Evolutionary conservation across 2,329 filamentous ascomycete species (phyloP), one percentile per base, ranked within the genome.

Genomic region (Ceratocystis huliohia): DNA sequence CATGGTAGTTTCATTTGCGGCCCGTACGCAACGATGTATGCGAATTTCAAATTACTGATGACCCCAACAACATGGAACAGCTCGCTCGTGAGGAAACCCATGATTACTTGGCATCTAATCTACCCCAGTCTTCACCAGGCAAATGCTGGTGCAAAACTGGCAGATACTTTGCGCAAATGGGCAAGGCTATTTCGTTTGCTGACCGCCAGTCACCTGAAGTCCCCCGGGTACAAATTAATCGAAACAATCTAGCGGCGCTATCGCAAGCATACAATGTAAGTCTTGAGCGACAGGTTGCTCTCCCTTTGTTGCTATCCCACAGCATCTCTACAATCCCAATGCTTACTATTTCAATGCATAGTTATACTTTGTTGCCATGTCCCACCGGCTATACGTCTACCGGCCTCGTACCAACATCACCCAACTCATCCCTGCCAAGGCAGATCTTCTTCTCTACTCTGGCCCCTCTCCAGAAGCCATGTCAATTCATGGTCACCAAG

Each of bases 341-440:
- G 7, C 37, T 2, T 6, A 22, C 50, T 10, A 37, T 10, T 37
- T 4, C 2, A 13, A 17, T 10, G 3, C 15, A 30, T 68, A 83
- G 79, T 78, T 87, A 25, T 87, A 86, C 72, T 84, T 87, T 70
- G 80, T 78, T 10, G 85, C 82, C 13, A 86, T 84, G 68, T 75
- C 77, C 67, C 78, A 81, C 59, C 76, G 77, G 64, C 82, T 88
- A 15, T 81, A 85, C 70, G 78, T 86, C 68, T 86, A 82, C 69
- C 76, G 75, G 67, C 84, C 77, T 46, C 78, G 75, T 66, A 78
- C 75, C 70, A 77, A 76, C 67, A 76, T 72, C 17, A 74, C 74
- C 30, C 81, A 84, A 69, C 76, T 76, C 5, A 74, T 88, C 5
- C 77, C 79, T 3, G 70, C 74, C 1, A 72, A 73, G 2, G 80